Percentiles rank a stretch among this genome's conserved stretches.
These are phyloP conservation scores for Penicillium parvum DNA, from an alignment of 495 filamentous ascomycete genomes.

Conservation along the genomic window DNA sequence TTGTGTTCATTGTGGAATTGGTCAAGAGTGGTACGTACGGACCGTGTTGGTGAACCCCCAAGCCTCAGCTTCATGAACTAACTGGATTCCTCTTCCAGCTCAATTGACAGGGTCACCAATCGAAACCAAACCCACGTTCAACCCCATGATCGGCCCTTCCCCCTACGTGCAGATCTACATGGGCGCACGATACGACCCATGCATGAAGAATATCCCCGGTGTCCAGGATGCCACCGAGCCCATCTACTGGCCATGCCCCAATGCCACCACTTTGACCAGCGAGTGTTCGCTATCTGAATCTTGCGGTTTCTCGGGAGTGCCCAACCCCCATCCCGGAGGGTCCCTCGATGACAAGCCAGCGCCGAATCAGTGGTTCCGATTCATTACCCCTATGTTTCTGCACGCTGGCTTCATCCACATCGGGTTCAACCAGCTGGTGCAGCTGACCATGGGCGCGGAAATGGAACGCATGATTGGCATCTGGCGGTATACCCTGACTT, in stretches of 20 bases:
- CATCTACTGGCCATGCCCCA: conserved; percentile 70
- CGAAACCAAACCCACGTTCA: conserved; percentile 78
- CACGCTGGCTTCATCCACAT: conserved; percentile 94
- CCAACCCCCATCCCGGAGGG: conserved; percentile 48
- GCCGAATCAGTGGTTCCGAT: conserved; percentile 94
- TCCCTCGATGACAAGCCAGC: conserved; percentile 41
- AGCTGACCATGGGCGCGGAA: conserved; percentile 79
- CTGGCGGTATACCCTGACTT: conserved; percentile 81
- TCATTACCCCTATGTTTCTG: conserved; percentile 92
- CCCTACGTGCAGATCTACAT: conserved; percentile 89
- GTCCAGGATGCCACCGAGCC: conserved; percentile 53
- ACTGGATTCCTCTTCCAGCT: conserved; percentile 13
- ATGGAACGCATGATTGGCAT: conserved; percentile 87
- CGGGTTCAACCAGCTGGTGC: conserved; percentile 87
- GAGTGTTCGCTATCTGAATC: conserved; percentile 69
- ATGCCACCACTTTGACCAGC: conserved; percentile 54
- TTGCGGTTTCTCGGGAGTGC: conserved; percentile 75
- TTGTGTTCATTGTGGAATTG: conserved; percentile 88
- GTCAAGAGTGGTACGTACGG: conserved; percentile 76
- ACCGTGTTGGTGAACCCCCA: conserved; percentile 18
- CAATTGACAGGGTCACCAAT: conserved; percentile 63
- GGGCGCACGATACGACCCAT: conserved; percentile 88
- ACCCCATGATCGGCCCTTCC: conserved; percentile 95
- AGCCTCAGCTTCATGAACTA: not conserved
- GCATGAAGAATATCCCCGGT: conserved; percentile 78